Base-by-base conservation (phyloP, 2,329 filamentous ascomycete genomes). In the Simplicillium aogashimaense region DNA sequence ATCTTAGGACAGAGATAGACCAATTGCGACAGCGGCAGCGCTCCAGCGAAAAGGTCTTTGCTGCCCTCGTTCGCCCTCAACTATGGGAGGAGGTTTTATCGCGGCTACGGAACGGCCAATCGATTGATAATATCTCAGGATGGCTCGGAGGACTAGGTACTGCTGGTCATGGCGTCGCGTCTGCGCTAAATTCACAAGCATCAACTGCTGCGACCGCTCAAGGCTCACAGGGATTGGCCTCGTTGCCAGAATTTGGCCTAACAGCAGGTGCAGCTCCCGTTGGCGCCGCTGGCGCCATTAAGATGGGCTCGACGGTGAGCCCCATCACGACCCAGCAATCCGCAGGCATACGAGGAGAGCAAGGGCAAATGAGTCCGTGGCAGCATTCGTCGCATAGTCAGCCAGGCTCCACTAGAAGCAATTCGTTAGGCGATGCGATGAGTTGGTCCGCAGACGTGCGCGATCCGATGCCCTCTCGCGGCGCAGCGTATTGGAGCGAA, bases 1-100 rank as follows among this genome's bases (percentile, higher is more conserved):
- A 70, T 39, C 65, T 81, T 5, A 69, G 77, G 35, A 63, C 61
- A 50, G 76, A 81, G 50, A 76, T 81, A 44, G 77, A 81, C 39
- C 58, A 57, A 18, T 58, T 81, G 29, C 72, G 72, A 36, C 64
- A 64, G 13, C 68, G 71, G 33, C 71, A 78, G 50, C 69, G 66
- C 16, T 69, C 68, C 35, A 76, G 60, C 53, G 72, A 80, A 18
- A 66, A 66, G 25, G 67, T 81, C 37, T 59, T 81, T 20, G 60
- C 67, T 3, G 76, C 76, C 9, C 65, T 81, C 36, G 56, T 62
- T 5, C 65, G 65, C 10, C 62, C 71, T 2, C 67, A 71, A 6
- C 54, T 70, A 7, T 70, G 69, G 63, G 70, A 75, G 43, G 71
- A 76, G 29, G 67, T 80, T 2, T 47, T 81, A 40, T 58, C 63